These are phyloP conservation scores for Pestalotiopsis sp. DNA, from an alignment of 2,329 filamentous ascomycete genomes.

Conservation along the genomic window DNA sequence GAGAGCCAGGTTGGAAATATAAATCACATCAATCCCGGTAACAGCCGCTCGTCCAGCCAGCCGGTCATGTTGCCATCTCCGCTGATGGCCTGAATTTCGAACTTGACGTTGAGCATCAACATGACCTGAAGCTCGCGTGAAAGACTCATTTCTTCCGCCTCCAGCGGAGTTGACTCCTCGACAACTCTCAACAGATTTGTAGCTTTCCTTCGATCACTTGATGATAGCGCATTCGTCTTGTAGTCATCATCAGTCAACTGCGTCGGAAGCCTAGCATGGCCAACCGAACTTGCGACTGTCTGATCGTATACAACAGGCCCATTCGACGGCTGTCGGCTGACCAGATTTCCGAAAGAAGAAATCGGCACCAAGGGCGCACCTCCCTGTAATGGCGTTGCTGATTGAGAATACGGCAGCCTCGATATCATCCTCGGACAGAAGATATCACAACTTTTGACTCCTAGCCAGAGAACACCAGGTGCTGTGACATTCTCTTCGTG, in stretches of 20 bases:
- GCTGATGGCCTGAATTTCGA: conserved; percentile 75
- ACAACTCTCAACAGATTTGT: conserved; percentile 51
- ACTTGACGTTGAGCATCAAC: conserved; percentile 74
- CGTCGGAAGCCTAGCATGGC: background rate
- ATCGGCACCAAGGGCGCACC: background rate
- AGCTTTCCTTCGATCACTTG: conserved; percentile 61
- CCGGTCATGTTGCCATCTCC: conserved; percentile 48
- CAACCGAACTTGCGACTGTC: background rate
- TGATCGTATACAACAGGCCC: background rate
- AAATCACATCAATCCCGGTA: background rate
- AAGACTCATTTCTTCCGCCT: conserved; percentile 39
- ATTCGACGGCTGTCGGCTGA: background rate
- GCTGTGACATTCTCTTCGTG: conserved; percentile 59
- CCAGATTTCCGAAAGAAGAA: too few species aligned
- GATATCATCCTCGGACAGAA: conserved; percentile 9
- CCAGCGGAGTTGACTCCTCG: conserved; percentile 23
- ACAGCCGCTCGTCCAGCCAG: conserved; percentile 52
- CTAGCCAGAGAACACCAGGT: conserved; percentile 64
- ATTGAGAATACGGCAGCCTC: too few species aligned
- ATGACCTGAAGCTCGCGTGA: conserved; percentile 67
- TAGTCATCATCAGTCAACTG: conserved; percentile 14
- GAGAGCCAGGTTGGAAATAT: background rate
- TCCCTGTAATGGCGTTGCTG: background rate
- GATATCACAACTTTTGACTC: conserved; percentile 51
- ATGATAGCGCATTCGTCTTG: conserved; percentile 43